Conservation (phyloP, 2,329 filamentous ascomycete species). For the Juglanconis sp. region DNA sequence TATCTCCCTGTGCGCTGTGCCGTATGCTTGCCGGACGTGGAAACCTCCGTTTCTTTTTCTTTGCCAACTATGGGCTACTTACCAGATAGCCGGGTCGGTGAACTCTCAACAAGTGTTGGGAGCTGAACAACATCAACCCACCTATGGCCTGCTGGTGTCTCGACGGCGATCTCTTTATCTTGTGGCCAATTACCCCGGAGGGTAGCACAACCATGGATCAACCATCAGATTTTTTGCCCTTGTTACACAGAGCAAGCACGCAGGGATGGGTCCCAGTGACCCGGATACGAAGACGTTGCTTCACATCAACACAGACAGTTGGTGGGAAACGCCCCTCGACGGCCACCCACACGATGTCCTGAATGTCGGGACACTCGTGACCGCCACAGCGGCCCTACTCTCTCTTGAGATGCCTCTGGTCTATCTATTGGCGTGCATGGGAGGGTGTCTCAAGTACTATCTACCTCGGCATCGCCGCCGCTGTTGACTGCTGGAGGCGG, state of each 20-base stretch:
- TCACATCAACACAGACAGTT: conserved; percentile 1
- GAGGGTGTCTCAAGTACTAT: conserved; percentile 4
- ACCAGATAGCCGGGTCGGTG: conserved; percentile 3
- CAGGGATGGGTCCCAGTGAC: conserved; percentile 12
- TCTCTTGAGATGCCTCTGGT: not conserved
- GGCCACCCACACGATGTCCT: conserved; percentile 1
- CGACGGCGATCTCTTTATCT: not conserved
- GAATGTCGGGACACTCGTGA: not conserved
- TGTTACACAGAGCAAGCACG: conserved; percentile 10
- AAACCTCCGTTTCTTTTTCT: not conserved
- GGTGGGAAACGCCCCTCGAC: not conserved
- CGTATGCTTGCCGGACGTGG: not conserved
- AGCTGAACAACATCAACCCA: not conserved
- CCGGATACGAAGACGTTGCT: conserved; percentile 12
- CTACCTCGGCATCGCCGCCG: conserved; percentile 8
- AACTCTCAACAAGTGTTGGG: not conserved
- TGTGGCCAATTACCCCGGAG: conserved; percentile 11
- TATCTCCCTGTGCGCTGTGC: not conserved
- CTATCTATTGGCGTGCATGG: conserved; percentile 8
- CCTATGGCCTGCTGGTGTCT: not conserved
- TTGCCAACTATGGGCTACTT: not conserved
- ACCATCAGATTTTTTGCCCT: conserved; percentile 4
- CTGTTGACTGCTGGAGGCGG: conserved; percentile 1
- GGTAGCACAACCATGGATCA: conserved; percentile 16
- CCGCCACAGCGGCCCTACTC: conserved; percentile 15